Conservation (phyloP, 208 protist genomes). For the Paratrypanosoma confusum region DNA sequence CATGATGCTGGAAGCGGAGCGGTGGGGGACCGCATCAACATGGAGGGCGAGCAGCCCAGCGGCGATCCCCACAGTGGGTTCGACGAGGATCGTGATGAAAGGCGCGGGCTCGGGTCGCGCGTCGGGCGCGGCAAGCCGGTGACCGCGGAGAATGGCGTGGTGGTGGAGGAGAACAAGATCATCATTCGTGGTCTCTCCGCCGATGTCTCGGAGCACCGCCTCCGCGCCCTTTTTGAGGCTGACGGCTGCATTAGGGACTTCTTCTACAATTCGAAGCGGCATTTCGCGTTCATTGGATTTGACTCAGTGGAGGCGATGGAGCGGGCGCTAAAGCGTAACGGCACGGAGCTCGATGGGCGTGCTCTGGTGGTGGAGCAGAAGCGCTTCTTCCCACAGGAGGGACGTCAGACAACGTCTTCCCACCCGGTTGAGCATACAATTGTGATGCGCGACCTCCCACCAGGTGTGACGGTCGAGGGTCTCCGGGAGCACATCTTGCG, state of each 20-base stretch:
- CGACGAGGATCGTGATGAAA: no score
- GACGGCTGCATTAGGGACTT: conserved; percentile 43
- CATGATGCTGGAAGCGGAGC: no score
- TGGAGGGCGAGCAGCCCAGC: no score
- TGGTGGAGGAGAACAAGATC: conserved; percentile 20
- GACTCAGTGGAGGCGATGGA: conserved; percentile 18
- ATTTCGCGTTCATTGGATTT: conserved; percentile 47
- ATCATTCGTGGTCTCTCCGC: conserved; percentile 23
- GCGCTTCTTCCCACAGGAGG: not conserved
- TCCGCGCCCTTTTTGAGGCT: conserved; percentile 31
- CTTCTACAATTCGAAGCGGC: conserved; percentile 16
- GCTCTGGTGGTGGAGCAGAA: conserved; percentile 8
- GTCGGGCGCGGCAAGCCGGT: no score
- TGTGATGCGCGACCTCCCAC: no score
- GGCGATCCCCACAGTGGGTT: no score
- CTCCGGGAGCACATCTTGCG: no score
- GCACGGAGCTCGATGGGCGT: conserved; percentile 22
- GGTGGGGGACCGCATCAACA: no score
- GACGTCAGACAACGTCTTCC: not conserved
- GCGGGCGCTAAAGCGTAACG: conserved; percentile 46
- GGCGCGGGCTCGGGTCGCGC: no score
- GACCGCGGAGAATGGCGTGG: conserved; percentile 13
- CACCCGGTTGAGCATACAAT: not conserved
- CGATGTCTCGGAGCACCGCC: conserved; percentile 11
- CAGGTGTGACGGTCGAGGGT: no score